Evolutionary conservation across 2,329 filamentous ascomycete genomes (phyloP).

Genomic region (Dendrostoma leiphaemia): DNA sequence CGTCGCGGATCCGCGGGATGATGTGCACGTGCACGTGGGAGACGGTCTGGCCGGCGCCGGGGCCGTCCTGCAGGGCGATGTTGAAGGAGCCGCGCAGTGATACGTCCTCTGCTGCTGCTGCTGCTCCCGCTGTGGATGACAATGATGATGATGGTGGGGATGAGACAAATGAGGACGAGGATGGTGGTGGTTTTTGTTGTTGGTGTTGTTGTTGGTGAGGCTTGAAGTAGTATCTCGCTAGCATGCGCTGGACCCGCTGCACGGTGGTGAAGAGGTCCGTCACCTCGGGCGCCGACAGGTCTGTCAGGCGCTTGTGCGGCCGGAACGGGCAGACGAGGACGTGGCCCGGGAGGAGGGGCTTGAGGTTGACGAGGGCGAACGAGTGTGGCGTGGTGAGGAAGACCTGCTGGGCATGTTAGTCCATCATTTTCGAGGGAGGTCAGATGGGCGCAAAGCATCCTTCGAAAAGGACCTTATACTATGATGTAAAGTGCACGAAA

Average conservation of each 20-base stretch:
- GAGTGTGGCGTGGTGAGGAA: slow-evolving; percentile 78
- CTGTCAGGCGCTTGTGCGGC: slow-evolving; percentile 68
- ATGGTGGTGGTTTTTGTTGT: no score
- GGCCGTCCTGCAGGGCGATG: slow-evolving; percentile 91
- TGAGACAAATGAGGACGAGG: slow-evolving; percentile 2
- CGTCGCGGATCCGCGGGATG: slow-evolving; percentile 67
- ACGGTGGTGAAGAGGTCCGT: slow-evolving; percentile 84
- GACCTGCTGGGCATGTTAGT: slow-evolving; percentile 54
- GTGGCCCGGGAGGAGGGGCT: slow-evolving; percentile 89
- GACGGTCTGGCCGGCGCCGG: slow-evolving; percentile 89
- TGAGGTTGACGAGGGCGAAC: slow-evolving; percentile 92
- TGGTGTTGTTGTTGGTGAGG: no score
- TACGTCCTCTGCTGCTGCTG: slow-evolving; percentile 45
- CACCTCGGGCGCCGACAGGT: slow-evolving; percentile 70
- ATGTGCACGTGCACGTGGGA: slow-evolving; percentile 92
- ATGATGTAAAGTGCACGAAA: no score
- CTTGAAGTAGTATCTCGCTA: slow-evolving; percentile 57
- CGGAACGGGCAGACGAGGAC: slow-evolving; percentile 81
- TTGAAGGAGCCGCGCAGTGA: slow-evolving; percentile 86
- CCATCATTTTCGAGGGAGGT: not conserved
- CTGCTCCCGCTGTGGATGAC: not conserved
- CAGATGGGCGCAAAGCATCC: no score
- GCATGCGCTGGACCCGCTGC: slow-evolving; percentile 75
- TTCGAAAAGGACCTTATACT: no score
- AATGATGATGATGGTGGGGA: slow-evolving; percentile 50